Evolutionary conservation across 352 stramenopile genomes (phyloP).

Genomic region (Phytophthora syringae): DNA sequence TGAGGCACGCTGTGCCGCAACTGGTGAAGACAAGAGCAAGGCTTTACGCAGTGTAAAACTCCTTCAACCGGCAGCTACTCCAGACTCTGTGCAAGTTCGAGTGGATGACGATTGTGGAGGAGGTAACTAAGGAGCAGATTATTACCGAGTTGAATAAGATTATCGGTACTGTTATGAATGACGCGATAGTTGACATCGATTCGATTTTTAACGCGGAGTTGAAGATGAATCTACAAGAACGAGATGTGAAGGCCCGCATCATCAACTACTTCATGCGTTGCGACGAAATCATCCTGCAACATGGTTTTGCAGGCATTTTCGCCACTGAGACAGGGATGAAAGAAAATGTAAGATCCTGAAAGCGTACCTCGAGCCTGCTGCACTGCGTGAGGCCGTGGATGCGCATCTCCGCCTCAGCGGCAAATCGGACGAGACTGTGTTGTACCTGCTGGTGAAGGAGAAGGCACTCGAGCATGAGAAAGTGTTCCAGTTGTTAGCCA

Average conservation of each 20-base stretch:
- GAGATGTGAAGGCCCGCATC: constrained; percentile 26
- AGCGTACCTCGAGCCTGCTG: constrained; percentile 6
- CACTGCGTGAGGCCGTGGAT: constrained; percentile 12
- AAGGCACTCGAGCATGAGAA: constrained; percentile 35
- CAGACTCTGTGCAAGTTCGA: constrained; percentile 29
- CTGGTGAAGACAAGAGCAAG: constrained; percentile 21
- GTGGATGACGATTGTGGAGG: constrained; percentile 20
- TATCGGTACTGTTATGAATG: constrained; percentile 25
- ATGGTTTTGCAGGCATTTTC: constrained; percentile 25
- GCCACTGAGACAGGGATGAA: constrained; percentile 9
- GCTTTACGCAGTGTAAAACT: constrained; percentile 16
- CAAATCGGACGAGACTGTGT: constrained; percentile 4
- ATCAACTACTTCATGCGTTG: constrained; percentile 30
- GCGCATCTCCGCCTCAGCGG: constrained; percentile 6
- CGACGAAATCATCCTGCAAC: constrained; percentile 23
- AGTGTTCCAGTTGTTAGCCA: not conserved
- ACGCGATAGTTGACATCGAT: constrained; percentile 12
- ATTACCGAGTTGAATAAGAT: constrained; percentile 20
- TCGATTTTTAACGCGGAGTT: constrained; percentile 18
- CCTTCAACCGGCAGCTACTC: constrained; percentile 20
- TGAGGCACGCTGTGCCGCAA: constrained; percentile 16
- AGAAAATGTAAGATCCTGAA: constrained; percentile 15
- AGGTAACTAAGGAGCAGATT: constrained; percentile 19
- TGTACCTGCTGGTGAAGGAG: constrained; percentile 22
- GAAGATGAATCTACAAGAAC: constrained; percentile 29